Evolutionary conservation across 2,329 filamentous ascomycete genomes (phyloP), one percentile per base, ranked within the genome.

Genomic region (Fusarium sp.): DNA sequence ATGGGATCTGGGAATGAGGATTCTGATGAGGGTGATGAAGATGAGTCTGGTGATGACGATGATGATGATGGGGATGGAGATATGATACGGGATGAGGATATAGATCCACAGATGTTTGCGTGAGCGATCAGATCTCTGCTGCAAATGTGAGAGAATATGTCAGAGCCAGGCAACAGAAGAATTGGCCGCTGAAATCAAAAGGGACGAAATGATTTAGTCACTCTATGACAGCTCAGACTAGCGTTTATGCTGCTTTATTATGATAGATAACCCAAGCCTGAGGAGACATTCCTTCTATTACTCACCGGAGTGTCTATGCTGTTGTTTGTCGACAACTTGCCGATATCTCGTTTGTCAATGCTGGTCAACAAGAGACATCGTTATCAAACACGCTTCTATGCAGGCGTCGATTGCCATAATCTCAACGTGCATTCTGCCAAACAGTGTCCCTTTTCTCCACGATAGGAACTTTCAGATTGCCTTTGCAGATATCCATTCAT

Each of bases 11-110:
- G 63, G 5, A 72, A 74, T 13, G 75, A 74, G 3, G 76, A 77
- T 25, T 74, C 69, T 4, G 77, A 76, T 11, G 78, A 78, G 0
- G 74, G 68, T 3, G 77, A 76, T 14, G 78, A 78, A 0, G 74
- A 75, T 0, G 75, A 76, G 13, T 77, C 68, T 3, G 77, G 72
- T 8, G 67, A 71, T 10, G 74, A 75, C 10, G 69, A 71, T 3
- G 74, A 74, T 32, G 73, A 54, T 9, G 71, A 68, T n/a, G 59
- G 63, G 7, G 71, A 68, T 18, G 59, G 63, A 3, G 69, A 49
- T 62, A 30, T 28, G 20, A 23, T 45, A 45, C 51, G 41, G n/a
- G 51, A 45, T n/a, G 21, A 30, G 7, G 37, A 55, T 25, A 55
- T 55, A 4, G 49, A 53, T 28, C 49, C 49, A 53, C 32, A 53